Percentiles rank a stretch among this genome's conserved stretches.
Conservation (phyloP, 139 green algal genomes). For the Penium margaritaceum region DNA sequence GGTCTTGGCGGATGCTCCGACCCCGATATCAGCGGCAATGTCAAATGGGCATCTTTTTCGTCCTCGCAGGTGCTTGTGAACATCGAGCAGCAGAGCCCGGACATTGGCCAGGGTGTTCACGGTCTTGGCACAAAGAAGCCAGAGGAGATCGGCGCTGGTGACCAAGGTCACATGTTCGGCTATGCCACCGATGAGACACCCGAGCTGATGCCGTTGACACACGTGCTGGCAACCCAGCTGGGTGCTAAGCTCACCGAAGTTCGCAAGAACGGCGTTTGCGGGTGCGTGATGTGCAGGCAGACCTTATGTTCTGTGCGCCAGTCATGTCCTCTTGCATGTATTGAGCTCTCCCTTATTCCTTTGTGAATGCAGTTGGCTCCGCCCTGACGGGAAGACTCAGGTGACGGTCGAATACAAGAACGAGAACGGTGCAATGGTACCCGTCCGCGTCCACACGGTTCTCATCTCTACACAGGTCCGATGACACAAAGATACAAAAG, state of each 20-base stretch:
- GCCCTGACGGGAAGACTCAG: constrained; percentile 98
- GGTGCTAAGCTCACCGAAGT: constrained; percentile 67
- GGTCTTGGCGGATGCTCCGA: neutral
- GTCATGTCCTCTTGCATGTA: too few species aligned
- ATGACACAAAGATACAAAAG: neutral
- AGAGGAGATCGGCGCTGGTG: constrained; percentile 94
- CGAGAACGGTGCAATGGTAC: constrained; percentile 76
- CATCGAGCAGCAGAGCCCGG: constrained; percentile 97
- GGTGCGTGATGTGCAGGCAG: constrained; percentile 5
- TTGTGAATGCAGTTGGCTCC: constrained; percentile 75
- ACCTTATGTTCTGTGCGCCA: neutral
- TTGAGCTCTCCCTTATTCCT: too few species aligned
- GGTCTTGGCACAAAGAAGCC: constrained; percentile 97
- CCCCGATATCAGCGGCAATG: too few species aligned
- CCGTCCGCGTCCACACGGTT: constrained; percentile 94
- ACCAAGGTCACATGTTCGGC: constrained; percentile 99
- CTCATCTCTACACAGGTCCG: constrained; percentile 97
- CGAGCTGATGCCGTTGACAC: constrained; percentile 98
- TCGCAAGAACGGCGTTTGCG: constrained; percentile 49
- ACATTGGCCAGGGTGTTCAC: constrained; percentile 96
- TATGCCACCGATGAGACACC: constrained; percentile 96
- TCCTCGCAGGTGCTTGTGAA: constrained; percentile 75
- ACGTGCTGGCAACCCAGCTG: constrained; percentile 91
- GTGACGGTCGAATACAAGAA: constrained; percentile 98
- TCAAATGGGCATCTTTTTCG: too few species aligned